phyloP scores from a whole-genome alignment of 129 eudicot genomes.

The Erigeron canadensis region DNA sequence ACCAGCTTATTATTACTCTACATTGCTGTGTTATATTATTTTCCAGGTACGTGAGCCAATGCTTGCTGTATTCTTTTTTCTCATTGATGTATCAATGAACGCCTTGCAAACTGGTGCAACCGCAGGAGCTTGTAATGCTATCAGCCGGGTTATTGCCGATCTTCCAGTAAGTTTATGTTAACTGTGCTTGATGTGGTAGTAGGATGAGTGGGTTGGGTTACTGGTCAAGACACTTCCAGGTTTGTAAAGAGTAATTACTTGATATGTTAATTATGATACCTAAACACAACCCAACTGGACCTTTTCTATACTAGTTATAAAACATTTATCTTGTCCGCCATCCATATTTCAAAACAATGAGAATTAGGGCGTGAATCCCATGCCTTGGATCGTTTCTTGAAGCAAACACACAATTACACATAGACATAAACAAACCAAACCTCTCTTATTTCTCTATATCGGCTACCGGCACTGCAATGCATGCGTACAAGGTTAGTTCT shows the following conservation, averaged over 20 bases:
- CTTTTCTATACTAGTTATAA: too few species aligned
- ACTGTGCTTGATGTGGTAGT: not conserved
- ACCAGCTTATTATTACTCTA: not conserved
- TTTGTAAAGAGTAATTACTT: not conserved
- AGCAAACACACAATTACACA: too few species aligned
- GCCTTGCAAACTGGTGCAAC: slow-evolving; percentile 98
- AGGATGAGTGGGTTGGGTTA: not conserved
- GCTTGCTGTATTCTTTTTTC: slow-evolving; percentile 94
- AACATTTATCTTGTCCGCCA: too few species aligned
- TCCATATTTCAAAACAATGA: too few species aligned
- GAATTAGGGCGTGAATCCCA: too few species aligned
- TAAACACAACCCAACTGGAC: too few species aligned
- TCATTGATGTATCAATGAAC: slow-evolving; percentile 95
- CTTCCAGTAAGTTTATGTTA: slow-evolving; percentile 77
- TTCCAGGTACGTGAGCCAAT: slow-evolving; percentile 92
- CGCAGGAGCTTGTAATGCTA: slow-evolving; percentile 97
- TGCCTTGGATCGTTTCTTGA: too few species aligned
- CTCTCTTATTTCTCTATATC: too few species aligned
- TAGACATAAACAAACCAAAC: too few species aligned
- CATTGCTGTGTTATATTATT: not conserved
- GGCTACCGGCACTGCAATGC: too few species aligned
- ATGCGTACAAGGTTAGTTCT: too few species aligned
- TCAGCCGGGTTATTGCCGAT: slow-evolving; percentile 85
- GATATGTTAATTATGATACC: not conserved
- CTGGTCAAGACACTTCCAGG: not conserved